A percentile compares a stretch with the other conserved stretches of the same genome.
Evolutionary conservation across 2,329 filamentous ascomycete genomes (phyloP).

Genomic region (Nigrograna mackinnonii): DNA sequence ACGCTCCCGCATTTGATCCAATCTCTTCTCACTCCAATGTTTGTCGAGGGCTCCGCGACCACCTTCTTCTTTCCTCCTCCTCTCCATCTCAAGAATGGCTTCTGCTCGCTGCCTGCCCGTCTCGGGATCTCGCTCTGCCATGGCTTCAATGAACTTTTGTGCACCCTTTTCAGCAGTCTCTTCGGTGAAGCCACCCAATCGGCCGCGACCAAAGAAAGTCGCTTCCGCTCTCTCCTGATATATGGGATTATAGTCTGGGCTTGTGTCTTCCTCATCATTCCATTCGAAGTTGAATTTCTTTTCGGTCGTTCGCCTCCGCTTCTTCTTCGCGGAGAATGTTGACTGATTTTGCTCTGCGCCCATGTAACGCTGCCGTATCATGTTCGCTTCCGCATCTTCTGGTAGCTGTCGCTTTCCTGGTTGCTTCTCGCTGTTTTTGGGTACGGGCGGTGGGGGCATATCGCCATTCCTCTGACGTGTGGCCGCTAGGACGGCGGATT

Average conservation of each 20-base stretch:
- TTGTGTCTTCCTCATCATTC: slow-evolving; percentile 94
- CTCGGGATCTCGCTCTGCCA: slow-evolving; percentile 75
- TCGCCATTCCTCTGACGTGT: slow-evolving; percentile 46
- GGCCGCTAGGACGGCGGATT: too few relatives aligned
- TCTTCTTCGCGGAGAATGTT: slow-evolving; percentile 94
- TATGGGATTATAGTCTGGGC: slow-evolving; percentile 77
- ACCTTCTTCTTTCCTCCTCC: slow-evolving; percentile 73
- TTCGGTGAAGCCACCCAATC: slow-evolving; percentile 68
- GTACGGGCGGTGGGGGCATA: slow-evolving; percentile 55
- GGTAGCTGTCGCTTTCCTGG: slow-evolving; percentile 38
- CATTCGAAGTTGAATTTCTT: slow-evolving; percentile 99
- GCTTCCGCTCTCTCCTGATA: slow-evolving; percentile 71
- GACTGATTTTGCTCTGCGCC: slow-evolving; percentile 85
- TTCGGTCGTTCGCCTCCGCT: slow-evolving; percentile 87
- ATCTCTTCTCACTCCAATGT: slow-evolving; percentile 92
- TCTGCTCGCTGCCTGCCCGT: slow-evolving; percentile 76
- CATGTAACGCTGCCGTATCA: slow-evolving; percentile 84
- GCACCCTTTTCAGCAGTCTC: slow-evolving; percentile 56
- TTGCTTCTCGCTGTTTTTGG: slow-evolving; percentile 42
- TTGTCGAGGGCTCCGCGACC: slow-evolving; percentile 78
- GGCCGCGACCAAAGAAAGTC: slow-evolving; percentile 71
- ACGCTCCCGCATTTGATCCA: slow-evolving; percentile 93
- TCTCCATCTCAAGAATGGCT: slow-evolving; percentile 83
- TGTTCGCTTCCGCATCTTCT: slow-evolving; percentile 69
- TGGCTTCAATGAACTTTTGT: slow-evolving; percentile 65